Evolutionary conservation across 1,284 basidiomycete genomes (phyloP).

Genomic region (Papiliotrema fonsecae): DNA sequence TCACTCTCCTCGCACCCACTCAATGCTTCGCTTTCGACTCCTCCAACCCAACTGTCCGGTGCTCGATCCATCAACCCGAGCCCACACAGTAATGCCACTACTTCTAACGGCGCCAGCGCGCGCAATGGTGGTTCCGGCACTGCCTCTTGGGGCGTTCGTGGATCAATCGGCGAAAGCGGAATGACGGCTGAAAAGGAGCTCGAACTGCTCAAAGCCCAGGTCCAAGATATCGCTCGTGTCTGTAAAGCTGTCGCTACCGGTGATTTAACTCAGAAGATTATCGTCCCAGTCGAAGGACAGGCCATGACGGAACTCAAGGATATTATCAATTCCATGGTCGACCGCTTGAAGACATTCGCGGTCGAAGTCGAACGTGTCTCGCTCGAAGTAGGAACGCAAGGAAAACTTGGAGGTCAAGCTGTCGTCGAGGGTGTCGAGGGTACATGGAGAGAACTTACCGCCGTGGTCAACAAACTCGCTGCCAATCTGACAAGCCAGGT

Average conservation of each 20-base stretch:
- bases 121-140: conserved; percentile 23
- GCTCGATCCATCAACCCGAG: conserved; percentile 5
- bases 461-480: conserved; percentile 86
- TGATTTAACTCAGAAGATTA: conserved; percentile 93
- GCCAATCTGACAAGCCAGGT: conserved; percentile 93
- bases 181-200: conserved; percentile 61
- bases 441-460: conserved; percentile 85
- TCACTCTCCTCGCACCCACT: conserved; percentile 21
- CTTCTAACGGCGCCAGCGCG: conserved; percentile 17
- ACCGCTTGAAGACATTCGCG: conserved; percentile 52
- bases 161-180: conserved; percentile 27
- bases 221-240: conserved; percentile 84
- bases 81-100: conserved; percentile 18
- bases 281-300: conserved; percentile 89
- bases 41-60: conserved; percentile 13
- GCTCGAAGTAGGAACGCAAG: conserved; percentile 89
- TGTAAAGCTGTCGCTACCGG: conserved; percentile 94
- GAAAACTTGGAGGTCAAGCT: conserved; percentile 88
- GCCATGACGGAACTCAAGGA: conserved; percentile 98
- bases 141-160: conserved; percentile 18
- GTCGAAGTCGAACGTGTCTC: conserved; percentile 55
- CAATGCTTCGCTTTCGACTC: conserved; percentile 21
- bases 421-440: conserved; percentile 89
- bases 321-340: conserved; percentile 94
- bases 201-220: conserved; percentile 75